phyloP scores from a whole-genome alignment of 2,329 filamentous ascomycete species.

The Septoria petroselini region DNA sequence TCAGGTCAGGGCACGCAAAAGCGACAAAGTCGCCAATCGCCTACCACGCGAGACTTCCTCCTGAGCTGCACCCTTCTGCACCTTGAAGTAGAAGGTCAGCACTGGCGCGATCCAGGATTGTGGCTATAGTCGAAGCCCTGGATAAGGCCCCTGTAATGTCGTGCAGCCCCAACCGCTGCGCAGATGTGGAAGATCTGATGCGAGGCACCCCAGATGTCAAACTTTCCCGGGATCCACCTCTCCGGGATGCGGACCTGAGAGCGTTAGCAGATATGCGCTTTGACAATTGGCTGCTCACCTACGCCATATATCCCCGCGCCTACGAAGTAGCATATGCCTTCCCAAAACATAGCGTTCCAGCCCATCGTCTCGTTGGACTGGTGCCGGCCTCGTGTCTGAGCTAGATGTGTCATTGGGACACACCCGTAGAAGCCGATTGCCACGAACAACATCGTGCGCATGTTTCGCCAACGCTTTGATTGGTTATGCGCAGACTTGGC shows the following conservation, averaged over 20 bases:
- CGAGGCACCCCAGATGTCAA: neutral
- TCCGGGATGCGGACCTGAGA: neutral
- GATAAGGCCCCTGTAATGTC: too few species aligned
- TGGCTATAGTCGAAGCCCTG: too few species aligned
- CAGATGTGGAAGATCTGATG: neutral
- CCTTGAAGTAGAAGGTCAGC: too few species aligned
- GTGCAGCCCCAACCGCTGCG: too few species aligned
- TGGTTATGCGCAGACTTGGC: constrained; percentile 76
- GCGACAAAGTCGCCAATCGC: too few species aligned
- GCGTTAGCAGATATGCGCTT: too few species aligned
- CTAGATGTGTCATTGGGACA: constrained; percentile 77
- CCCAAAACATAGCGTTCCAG: neutral
- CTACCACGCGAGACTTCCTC: too few species aligned
- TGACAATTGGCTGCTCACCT: too few species aligned
- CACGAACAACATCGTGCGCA: constrained; percentile 84
- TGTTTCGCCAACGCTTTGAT: constrained; percentile 63
- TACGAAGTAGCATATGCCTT: neutral
- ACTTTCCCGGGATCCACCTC: neutral
- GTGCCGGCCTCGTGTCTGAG: constrained; percentile 61
- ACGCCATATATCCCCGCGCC: neutral
- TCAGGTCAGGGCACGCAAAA: too few species aligned
- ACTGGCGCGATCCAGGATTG: too few species aligned
- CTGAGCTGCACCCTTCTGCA: too few species aligned
- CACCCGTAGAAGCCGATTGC: constrained; percentile 78
- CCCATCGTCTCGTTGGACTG: constrained; percentile 59